Base-by-base conservation (phyloP, 2,329 filamentous ascomycete species). In the Ophiosphaerella narmari region DNA sequence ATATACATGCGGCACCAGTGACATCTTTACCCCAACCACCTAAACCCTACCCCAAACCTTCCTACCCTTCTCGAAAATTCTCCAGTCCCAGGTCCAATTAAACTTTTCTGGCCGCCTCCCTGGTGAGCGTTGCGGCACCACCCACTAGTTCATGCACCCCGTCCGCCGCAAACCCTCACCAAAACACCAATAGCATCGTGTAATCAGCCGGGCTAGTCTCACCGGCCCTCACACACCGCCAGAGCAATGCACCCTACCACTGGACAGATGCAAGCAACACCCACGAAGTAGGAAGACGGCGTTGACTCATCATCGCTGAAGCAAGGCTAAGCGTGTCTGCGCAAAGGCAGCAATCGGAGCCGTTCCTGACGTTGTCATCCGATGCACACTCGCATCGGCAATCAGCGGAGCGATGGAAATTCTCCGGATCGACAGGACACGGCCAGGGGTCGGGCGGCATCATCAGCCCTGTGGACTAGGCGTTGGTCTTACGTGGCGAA, bases 361-460 rank as follows among this genome's bases (percentile, higher is more conserved):
- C 7, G 50, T 39, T 14, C 34, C 34, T 39, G 41, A 35, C 21
- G 16, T 41, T 6, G 29, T 48, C 47, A 39, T 55, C 45, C 43
- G 40, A 38, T 31, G 55, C 55, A 62, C 61, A 62, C 57, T 58
- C 45, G 50, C 52, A 52, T 62, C 65, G 65, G 59, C 60, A 63
- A 62, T 59, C 54, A 34, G 38, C 55, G 52, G 51, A 54, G 49
- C 58, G 59, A 55, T 53, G 44, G 47, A 52, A 54, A 55, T 57
- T 59, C 59, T 56, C 65, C 60, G 62, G 52, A 61, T 66, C 63
- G 56, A 57, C 58, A 52, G 51, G 46, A 41, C 50, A 8, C 14
- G 39, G 42, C 43, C 35, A 51, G 57, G 46, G 43, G 49, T 29
- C 6, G 26, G 26, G 26, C 26, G n/a, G 21, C 21, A 23, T 13